phyloP scores from a whole-genome alignment of 495 filamentous ascomycete genomes.

The Talaromyces stipitatus region DNA sequence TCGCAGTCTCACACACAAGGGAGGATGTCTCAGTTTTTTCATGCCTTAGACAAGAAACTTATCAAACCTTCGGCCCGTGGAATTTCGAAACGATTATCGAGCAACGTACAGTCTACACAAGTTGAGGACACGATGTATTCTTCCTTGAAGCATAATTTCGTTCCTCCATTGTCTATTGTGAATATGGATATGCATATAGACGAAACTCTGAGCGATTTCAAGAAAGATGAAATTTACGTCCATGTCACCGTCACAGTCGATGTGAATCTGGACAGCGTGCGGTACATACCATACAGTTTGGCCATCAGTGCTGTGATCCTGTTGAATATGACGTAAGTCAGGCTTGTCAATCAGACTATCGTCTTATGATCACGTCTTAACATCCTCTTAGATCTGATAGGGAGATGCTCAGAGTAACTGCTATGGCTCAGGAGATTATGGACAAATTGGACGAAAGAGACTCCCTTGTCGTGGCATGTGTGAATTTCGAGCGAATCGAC shows the following conservation, averaged over 20 bases:
- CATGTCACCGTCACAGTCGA: slow-evolving; percentile 19
- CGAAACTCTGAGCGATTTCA: slow-evolving; percentile 7
- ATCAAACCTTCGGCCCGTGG: neutral
- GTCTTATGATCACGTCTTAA: neutral
- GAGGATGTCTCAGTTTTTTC: neutral
- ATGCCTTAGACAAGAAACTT: neutral
- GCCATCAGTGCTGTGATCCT: slow-evolving; percentile 8
- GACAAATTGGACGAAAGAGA: neutral
- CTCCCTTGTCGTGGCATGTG: neutral
- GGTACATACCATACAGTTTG: slow-evolving; percentile 8
- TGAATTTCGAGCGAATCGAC: neutral
- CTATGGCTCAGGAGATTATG: neutral
- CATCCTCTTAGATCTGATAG: neutral
- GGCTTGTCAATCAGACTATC: neutral
- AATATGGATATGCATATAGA: slow-evolving; percentile 12
- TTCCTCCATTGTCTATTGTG: slow-evolving; percentile 4
- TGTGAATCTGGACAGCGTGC: slow-evolving; percentile 13
- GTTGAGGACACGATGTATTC: neutral
- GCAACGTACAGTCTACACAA: neutral
- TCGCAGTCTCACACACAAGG: neutral
- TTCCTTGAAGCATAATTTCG: neutral
- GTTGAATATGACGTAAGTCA: slow-evolving; percentile 10
- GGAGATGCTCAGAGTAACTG: neutral
- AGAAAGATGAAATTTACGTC: slow-evolving; percentile 12
- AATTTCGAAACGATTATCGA: neutral